phyloP scores from a whole-genome alignment of 78 protist species.

The Tieghemostelium lacteum region DNA sequence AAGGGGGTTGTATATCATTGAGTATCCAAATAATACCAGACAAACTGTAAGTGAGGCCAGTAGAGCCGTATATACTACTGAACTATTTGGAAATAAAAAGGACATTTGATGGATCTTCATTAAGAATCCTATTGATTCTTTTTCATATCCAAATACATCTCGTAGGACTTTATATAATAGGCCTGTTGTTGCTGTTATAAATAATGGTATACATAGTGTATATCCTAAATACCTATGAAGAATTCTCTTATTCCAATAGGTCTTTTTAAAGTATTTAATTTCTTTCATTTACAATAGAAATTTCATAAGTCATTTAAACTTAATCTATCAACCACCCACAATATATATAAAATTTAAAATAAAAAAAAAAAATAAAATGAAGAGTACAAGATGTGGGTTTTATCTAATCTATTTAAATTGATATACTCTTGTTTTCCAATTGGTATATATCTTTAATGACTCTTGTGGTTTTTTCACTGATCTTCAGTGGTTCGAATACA shows the following conservation, averaged over 20 bases:
- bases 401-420: too few species aligned
- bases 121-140: conserved; percentile 18
- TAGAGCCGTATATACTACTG: conserved; percentile 23
- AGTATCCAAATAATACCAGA: conserved; percentile 37
- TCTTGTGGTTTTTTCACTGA: too few species aligned
- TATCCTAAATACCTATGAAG: conserved; percentile 36
- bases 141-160: conserved; percentile 6
- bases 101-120: conserved; percentile 68
- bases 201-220: conserved; percentile 15
- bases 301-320: too few species aligned
- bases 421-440: too few species aligned
- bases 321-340: too few species aligned
- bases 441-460: too few species aligned
- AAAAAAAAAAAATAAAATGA: too few species aligned
- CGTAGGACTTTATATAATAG: conserved; percentile 6
- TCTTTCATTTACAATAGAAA: too few species aligned
- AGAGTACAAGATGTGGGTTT: too few species aligned
- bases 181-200: conserved; percentile 37
- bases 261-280: too few species aligned
- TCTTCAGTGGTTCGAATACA: too few species aligned
- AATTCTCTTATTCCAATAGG: conserved; percentile 47
- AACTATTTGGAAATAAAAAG: conserved; percentile 19
- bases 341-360: too few species aligned
- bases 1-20: conserved; percentile 28
- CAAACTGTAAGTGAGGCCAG: not conserved